Conservation (phyloP, 1,284 basidiomycete genomes). For the Schizophyllum amplum region DNA sequence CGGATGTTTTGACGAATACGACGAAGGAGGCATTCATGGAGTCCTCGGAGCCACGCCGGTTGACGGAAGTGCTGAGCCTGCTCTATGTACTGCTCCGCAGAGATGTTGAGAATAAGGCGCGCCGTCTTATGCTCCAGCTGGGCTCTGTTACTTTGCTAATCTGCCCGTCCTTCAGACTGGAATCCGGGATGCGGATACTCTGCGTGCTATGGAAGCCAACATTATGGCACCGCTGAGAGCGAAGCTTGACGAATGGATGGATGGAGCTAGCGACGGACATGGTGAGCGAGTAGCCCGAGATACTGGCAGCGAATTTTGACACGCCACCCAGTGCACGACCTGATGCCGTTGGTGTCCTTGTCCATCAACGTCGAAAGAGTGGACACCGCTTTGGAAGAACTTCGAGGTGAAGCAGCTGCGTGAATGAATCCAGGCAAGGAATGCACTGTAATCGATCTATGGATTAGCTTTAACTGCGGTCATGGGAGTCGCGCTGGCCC, state of each 20-base stretch:
- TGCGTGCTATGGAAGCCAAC: conserved; percentile 24
- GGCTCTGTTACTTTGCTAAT: background rate
- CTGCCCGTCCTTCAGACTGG: conserved; percentile 34
- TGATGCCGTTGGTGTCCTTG: conserved; percentile 32
- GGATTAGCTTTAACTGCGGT: too few species aligned
- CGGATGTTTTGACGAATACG: conserved; percentile 27
- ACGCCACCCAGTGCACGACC: conserved; percentile 17
- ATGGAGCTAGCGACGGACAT: conserved; percentile 10
- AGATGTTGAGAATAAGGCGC: conserved; percentile 39
- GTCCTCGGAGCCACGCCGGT: conserved; percentile 37
- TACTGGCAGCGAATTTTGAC: background rate
- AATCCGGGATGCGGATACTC: conserved; percentile 33
- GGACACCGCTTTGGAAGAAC: conserved; percentile 18
- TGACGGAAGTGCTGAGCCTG: conserved; percentile 44
- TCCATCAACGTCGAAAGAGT: conserved; percentile 36
- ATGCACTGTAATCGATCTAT: background rate
- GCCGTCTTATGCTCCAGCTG: conserved; percentile 11
- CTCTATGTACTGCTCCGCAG: conserved; percentile 43
- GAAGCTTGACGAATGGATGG: conserved; percentile 21
- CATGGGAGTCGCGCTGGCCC: too few species aligned
- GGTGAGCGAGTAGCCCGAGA: conserved; percentile 10
- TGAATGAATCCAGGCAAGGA: too few species aligned
- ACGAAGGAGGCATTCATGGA: conserved; percentile 33
- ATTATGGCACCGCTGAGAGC: conserved; percentile 24
- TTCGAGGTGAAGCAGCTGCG: too few species aligned